phyloP scores from a whole-genome alignment of 179 eudicot species.

The Beta corolliflora region DNA sequence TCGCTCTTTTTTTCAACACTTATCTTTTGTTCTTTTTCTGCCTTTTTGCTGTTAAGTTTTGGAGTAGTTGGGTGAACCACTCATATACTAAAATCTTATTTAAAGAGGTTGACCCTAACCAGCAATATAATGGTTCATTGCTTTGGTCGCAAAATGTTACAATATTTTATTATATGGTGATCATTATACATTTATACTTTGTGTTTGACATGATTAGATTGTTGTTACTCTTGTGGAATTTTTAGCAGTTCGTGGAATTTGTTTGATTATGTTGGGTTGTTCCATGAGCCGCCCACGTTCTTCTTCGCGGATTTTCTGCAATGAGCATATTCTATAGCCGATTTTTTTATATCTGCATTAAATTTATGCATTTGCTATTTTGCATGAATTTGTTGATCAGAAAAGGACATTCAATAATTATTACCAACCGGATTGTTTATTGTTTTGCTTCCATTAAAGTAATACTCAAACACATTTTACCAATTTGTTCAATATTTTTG shows the following conservation, averaged over 20 bases:
- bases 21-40: too few relatives aligned
- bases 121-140: neutral
- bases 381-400: neutral
- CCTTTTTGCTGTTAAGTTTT: neutral
- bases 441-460: too few relatives aligned
- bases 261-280: slow-evolving; percentile 12
- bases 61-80: slow-evolving; percentile 19
- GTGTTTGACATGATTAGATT: slow-evolving; percentile 19
- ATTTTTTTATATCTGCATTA: neutral
- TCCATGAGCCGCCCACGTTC: slow-evolving; percentile 30
- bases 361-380: neutral
- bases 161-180: slow-evolving; percentile 4
- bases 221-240: neutral
- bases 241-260: neutral
- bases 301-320: neutral
- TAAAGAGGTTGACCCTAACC: slow-evolving; percentile 23
- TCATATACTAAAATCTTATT: neutral
- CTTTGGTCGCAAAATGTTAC: neutral
- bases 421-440: too few relatives aligned
- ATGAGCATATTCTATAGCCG: slow-evolving; percentile 8
- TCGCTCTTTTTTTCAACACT: neutral
- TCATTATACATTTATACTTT: slow-evolving; percentile 8
- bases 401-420: neutral
- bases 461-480: too few relatives aligned
- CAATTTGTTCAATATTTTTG: too few relatives aligned